Percentiles rank a stretch among this genome's conserved stretches.
phyloP scores from a whole-genome alignment of 306 rosid species.

The Benincasa hispida region DNA sequence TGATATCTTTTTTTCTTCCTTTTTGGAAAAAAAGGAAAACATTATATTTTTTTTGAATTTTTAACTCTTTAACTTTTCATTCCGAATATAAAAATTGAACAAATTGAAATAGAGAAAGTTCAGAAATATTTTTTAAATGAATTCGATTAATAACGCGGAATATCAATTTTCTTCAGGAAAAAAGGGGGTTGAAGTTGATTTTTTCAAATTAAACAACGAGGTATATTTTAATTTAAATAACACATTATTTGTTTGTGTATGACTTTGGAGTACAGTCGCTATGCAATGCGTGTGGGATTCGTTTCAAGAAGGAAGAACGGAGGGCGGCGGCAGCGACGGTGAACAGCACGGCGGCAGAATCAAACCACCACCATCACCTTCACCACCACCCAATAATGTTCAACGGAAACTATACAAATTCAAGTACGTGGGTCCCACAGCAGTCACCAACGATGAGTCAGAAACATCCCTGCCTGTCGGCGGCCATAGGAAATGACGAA shows the following conservation, averaged over 20 bases:
- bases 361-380: background rate
- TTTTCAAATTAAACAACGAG: no score
- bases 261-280: slow-evolving; percentile 43
- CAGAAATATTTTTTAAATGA: no score
- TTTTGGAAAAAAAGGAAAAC: no score
- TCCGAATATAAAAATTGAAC: no score
- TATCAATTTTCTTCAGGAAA: no score
- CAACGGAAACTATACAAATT: background rate
- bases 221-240: no score
- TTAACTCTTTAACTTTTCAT: no score
- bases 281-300: slow-evolving; percentile 96
- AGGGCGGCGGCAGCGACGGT: slow-evolving; percentile 9
- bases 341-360: background rate
- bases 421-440: background rate
- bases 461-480: slow-evolving; percentile 48
- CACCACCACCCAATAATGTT: background rate
- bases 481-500: slow-evolving; percentile 6
- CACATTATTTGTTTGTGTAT: background rate
- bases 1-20: no score
- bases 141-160: no score
- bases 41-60: no score
- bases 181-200: no score
- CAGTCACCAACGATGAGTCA: slow-evolving; percentile 25
- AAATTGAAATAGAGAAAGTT: no score
- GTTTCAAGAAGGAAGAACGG: slow-evolving; percentile 93